Evolutionary conservation across 2,329 filamentous ascomycete genomes (phyloP), one percentile per base, ranked within the genome.

Genomic region (Clarireedia homoeocarpa): DNA sequence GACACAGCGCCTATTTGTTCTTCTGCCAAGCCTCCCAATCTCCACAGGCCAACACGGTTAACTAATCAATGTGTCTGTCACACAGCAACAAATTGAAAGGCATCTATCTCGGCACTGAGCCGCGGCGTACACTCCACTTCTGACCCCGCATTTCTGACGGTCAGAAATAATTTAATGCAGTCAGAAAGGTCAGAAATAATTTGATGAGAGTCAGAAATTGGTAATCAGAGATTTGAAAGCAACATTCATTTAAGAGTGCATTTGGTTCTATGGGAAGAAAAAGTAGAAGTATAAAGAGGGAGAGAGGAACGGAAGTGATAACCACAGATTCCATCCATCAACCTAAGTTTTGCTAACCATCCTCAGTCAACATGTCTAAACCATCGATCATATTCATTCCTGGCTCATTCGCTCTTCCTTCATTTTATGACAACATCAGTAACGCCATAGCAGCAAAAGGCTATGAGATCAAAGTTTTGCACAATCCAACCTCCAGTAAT

Each of bases 371-470:
- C 20, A 53, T 58, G 57, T 56, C 53, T 20, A 56, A 52, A 39
- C 58, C 51, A n/a, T 55, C 51, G 20, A 59, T 62, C 36, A 26
- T 62, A 17, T 23, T 64, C 39, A 49, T 62, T 6, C 56, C 61
- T 3, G 61, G 59, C 17, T 55, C 62, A 2, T 63, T 59, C 40
- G 47, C 26, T 5, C 30, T 53, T n/a, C 53, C 61, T n/a, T 47
- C 51, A 12, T 46, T 53, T 49, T 63, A 63, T 49, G 48, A 58
- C 17, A 40, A 50, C 4, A 39, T 62, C 15, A 30, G 55, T 36
- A 36, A 54, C 15, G 48, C 53, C n/a, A 20, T 63, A 12, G 24
- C 34, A 40, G 46, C 49, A 4, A 30, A 51, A 36, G 59, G 59
- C 15, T 58, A 59, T 27, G 39, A 49, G 5, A 58, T 59, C 17